Percentiles rank a stretch among this genome's conserved stretches.
Conservation (phyloP, 768 basidiomycete genomes). For the Leccinum imitatum region DNA sequence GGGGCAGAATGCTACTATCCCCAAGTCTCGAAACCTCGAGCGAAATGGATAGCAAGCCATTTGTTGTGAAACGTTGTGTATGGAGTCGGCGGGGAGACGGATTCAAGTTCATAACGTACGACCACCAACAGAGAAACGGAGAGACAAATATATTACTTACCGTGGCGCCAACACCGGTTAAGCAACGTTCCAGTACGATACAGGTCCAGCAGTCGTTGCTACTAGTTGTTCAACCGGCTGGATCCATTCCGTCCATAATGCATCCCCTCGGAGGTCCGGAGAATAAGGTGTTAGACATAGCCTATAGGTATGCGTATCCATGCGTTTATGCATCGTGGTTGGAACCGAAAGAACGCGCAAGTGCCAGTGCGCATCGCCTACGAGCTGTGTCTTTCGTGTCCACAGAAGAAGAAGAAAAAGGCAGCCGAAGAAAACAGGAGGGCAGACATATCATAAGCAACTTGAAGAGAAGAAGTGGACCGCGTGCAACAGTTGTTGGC, state of each 20-base stretch:
- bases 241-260: not conserved
- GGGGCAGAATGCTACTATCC: not conserved
- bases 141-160: not conserved
- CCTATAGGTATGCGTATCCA: not conserved
- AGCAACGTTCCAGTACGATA: not conserved
- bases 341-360: not conserved
- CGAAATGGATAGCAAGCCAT: not conserved
- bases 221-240: not conserved
- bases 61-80: not conserved
- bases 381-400: conserved; percentile 7
- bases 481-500: conserved; percentile 11
- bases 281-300: conserved; percentile 8
- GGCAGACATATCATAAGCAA: not conserved
- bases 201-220: not conserved
- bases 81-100: not conserved
- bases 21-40: not conserved
- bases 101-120: not conserved
- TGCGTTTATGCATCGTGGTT: conserved; percentile 9
- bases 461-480: not conserved
- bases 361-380: conserved; percentile 6
- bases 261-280: conserved; percentile 24
- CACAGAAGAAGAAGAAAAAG: not conserved
- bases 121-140: not conserved
- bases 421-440: not conserved
- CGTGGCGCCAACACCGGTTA: not conserved